phyloP scores from a whole-genome alignment of 345 rosid genomes.

The Corchorus capsularis region DNA sequence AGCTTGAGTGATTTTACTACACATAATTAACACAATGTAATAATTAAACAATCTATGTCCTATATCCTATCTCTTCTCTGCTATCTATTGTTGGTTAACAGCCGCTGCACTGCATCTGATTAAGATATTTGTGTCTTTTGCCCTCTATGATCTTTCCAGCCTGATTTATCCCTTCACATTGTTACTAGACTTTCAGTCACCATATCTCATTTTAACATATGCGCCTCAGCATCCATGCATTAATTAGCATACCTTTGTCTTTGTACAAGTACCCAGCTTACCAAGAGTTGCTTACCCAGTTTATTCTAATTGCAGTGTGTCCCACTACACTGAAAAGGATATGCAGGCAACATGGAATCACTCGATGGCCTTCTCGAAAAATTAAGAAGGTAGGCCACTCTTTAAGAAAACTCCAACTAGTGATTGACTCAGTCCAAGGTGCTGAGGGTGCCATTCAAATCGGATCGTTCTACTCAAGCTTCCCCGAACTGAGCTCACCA shows the following conservation, averaged over 20 bases:
- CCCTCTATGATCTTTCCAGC: background rate
- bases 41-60: background rate
- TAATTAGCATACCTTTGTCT: background rate
- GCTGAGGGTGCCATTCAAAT: conserved; percentile 76
- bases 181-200: background rate
- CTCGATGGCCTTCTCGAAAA: conserved; percentile 94
- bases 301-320: conserved; percentile 67
- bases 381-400: conserved; percentile 97
- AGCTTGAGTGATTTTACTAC: conserved; percentile 5
- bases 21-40: background rate
- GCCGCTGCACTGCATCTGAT: conserved; percentile 7
- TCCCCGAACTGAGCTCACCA: conserved; percentile 82
- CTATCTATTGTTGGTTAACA: conserved; percentile 1
- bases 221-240: background rate
- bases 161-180: conserved; percentile 14
- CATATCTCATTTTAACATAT: background rate
- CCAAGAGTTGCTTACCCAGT: conserved; percentile 19
- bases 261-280: background rate
- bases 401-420: conserved; percentile 83
- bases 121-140: background rate
- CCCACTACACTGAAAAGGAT: conserved; percentile 97
- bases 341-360: conserved; percentile 92
- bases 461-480: conserved; percentile 77
- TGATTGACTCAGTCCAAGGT: conserved; percentile 93
- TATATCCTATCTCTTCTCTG: background rate